Evolutionary conservation across 2,329 filamentous ascomycete species (phyloP), one percentile per base, ranked within the genome.

Genomic region (Botrytis paeoniae): DNA sequence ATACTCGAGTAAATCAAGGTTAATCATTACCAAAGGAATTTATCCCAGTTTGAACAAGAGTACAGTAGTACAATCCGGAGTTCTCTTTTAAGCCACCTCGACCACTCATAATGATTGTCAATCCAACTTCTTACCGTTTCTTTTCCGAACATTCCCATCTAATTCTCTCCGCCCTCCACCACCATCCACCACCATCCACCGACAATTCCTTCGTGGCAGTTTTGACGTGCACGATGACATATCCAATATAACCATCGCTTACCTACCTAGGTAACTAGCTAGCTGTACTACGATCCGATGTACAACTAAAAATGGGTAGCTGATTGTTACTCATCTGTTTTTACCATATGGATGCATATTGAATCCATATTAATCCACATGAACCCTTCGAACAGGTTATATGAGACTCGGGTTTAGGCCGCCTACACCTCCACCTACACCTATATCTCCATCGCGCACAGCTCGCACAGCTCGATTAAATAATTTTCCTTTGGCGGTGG

Each of bases 131-230:
- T 25, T n/a, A 35, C 63, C 63, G 63, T 51, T 48, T 65, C 29
- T 65, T 65, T 65, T 66, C 51, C 63, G 63, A 61, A 9, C 10
- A 29, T 54, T 5, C 22, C 48, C n/a, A n/a, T 66, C 41, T 32
- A 65, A 43, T 51, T 35, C 66, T 59, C 66, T 60, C 51, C 66
- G 41, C 65, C 64, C 32, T 29, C n/a, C 18, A 68, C 54, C 39
- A 37, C 48, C 59, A 37, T 16, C 35, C 57, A 35, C 32, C 35
- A 37, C 57, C 57, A 37, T 32, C 65, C 65, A 69, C 65, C 65
- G 51, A 69, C 29, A 25, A 69, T 69, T 43, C 66, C 48, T 69
- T 69, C 51, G 66, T 69, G 66, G 66, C 66, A 59, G 9, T 54
- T 59, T 29, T 35, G 39, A 22, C n/a, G 51, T 35, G 51, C 66